These are phyloP conservation scores for Solanum chacoense DNA, from an alignment of 305 asterid genomes.

Conservation along the genomic window DNA sequence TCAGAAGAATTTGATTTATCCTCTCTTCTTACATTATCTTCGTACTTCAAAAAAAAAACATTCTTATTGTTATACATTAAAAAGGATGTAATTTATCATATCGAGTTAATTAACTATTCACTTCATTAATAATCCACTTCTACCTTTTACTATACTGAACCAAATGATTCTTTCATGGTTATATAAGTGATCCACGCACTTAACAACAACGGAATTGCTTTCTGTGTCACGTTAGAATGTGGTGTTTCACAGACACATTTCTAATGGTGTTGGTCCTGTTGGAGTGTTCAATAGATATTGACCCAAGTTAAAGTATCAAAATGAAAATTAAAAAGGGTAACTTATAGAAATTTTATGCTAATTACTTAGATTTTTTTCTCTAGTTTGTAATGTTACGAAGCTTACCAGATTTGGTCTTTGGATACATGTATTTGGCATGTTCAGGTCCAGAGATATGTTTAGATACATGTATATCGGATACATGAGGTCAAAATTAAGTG, in stretches of 20 bases:
- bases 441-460: no score
- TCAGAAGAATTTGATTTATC: not conserved
- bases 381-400: not conserved
- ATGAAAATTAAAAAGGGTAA: not conserved
- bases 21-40: not conserved
- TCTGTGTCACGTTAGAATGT: not conserved
- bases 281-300: not conserved
- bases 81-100: not conserved
- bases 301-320: not conserved
- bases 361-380: not conserved
- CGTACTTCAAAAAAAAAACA: not conserved
- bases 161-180: not conserved
- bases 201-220: not conserved
- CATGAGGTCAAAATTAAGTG: not conserved
- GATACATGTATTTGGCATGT: not conserved
- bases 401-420: not conserved
- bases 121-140: not conserved
- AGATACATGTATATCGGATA: not conserved
- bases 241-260: not conserved
- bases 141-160: not conserved
- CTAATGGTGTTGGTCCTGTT: not conserved
- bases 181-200: not conserved
- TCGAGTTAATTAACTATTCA: not conserved
- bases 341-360: not conserved
- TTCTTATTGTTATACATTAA: not conserved